Conservation (phyloP, 1,284 basidiomycete species). For the Leccinum glutinopallens region DNA sequence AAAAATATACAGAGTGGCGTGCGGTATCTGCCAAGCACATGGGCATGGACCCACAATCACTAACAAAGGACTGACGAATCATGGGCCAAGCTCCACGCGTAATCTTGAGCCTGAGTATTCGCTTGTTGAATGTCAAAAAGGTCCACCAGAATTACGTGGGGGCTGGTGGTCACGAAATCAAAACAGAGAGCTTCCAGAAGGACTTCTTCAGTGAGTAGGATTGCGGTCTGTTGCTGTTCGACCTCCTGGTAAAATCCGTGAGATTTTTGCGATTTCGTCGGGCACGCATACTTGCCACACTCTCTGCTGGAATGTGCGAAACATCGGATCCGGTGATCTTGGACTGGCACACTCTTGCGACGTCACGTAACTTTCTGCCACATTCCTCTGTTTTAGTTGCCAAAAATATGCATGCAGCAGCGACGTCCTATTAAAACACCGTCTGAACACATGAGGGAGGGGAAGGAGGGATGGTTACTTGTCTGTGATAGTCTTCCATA, state of each 20-base stretch:
- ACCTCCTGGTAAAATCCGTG: constrained; percentile 55
- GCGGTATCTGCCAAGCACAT: constrained; percentile 55
- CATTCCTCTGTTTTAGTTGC: constrained; percentile 92
- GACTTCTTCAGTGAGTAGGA: constrained; percentile 81
- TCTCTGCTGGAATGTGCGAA: constrained; percentile 57
- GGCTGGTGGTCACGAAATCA: constrained; percentile 84
- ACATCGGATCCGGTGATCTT: constrained; percentile 64
- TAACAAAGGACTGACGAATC: constrained; percentile 65
- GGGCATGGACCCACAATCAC: constrained; percentile 7
- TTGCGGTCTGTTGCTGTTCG: constrained; percentile 70
- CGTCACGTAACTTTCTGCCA: constrained; percentile 82
- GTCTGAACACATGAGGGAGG: constrained; percentile 15
- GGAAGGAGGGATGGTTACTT: constrained; percentile 45
- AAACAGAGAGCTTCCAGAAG: constrained; percentile 90
- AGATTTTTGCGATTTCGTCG: constrained; percentile 11
- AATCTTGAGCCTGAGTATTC: constrained; percentile 58
- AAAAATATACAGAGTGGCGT: constrained; percentile 75
- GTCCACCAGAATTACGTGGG: constrained; percentile 75
- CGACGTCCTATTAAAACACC: constrained; percentile 65
- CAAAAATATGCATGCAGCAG: constrained; percentile 88
- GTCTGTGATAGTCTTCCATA: constrained; percentile 81
- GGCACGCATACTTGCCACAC: constrained; percentile 48
- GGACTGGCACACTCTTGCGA: constrained; percentile 75
- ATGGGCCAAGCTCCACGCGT: constrained; percentile 80
- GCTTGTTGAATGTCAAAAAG: constrained; percentile 59